These are phyloP conservation scores for Myxozyma kluyveri DNA, from an alignment of 805 yeast species.

Conservation along the genomic window DNA sequence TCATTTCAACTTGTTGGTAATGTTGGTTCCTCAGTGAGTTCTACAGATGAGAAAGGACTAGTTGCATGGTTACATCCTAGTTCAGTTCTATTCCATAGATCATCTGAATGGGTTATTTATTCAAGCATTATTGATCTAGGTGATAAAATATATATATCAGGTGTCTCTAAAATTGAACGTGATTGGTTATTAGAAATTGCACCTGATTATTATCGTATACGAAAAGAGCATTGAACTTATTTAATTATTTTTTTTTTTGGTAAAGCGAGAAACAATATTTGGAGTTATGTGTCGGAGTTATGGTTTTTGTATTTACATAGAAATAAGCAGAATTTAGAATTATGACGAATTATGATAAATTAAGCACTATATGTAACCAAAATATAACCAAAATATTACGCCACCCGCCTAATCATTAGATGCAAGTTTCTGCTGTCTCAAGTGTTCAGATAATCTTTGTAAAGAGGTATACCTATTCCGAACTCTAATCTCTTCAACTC, in stretches of 20 bases:
- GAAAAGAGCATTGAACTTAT: slow-evolving; percentile 5
- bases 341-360: too few relatives aligned
- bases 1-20: slow-evolving; percentile 16
- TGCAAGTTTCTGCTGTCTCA: slow-evolving; percentile 15
- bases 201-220: slow-evolving; percentile 19
- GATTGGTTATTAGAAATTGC: slow-evolving; percentile 29
- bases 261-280: too few relatives aligned
- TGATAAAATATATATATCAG: slow-evolving; percentile 27
- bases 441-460: slow-evolving; percentile 25
- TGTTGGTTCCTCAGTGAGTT: not conserved
- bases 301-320: too few relatives aligned
- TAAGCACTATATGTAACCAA: too few relatives aligned
- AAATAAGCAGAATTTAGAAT: too few relatives aligned
- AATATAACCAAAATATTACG: not conserved
- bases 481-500: slow-evolving; percentile 22
- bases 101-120: slow-evolving; percentile 25
- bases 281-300: too few relatives aligned
- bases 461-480: slow-evolving; percentile 19
- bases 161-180: slow-evolving; percentile 27
- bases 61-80: slow-evolving; percentile 28
- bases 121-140: slow-evolving; percentile 21
- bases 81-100: slow-evolving; percentile 25
- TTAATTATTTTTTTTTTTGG: too few relatives aligned
- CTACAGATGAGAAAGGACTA: not conserved
- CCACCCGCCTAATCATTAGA: not conserved